Evolutionary conservation across 805 yeast genomes (phyloP).

Genomic region (Myxozyma geophila): DNA sequence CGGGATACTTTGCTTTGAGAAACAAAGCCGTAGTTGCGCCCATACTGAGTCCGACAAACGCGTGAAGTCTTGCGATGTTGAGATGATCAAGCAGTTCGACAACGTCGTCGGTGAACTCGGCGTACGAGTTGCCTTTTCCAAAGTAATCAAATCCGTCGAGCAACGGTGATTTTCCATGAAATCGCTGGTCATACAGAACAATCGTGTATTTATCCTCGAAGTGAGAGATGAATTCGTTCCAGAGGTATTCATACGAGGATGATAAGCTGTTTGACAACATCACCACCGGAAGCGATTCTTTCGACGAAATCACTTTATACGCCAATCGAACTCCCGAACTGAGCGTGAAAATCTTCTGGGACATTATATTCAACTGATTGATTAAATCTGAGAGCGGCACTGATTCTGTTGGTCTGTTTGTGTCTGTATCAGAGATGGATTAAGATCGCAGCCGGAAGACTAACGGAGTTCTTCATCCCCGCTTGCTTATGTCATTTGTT

Average conservation of each 20-base stretch:
- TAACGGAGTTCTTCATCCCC: no score
- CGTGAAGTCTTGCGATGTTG: conserved; percentile 25
- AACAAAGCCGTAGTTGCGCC: conserved; percentile 34
- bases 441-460: no score
- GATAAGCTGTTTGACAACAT: conserved; percentile 31
- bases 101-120: conserved; percentile 31
- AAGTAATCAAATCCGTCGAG: conserved; percentile 27
- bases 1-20: conserved; percentile 18
- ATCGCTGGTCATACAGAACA: conserved; percentile 34
- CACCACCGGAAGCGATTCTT: conserved; percentile 21
- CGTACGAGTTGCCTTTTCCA: conserved; percentile 25
- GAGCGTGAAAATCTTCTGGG: not conserved
- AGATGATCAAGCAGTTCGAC: conserved; percentile 29
- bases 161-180: conserved; percentile 35
- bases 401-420: not conserved
- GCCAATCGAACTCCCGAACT: conserved; percentile 2
- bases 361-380: no score
- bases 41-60: conserved; percentile 34
- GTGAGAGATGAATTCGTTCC: conserved; percentile 31
- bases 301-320: conserved; percentile 15
- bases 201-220: conserved; percentile 27
- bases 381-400: not conserved
- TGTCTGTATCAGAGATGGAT: not conserved
- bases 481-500: no score
- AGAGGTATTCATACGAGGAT: conserved; percentile 15